Evolutionary conservation across 2,329 filamentous ascomycete species (phyloP), one percentile per base, ranked within the genome.

Genomic region (Plenodomus biglobosus): DNA sequence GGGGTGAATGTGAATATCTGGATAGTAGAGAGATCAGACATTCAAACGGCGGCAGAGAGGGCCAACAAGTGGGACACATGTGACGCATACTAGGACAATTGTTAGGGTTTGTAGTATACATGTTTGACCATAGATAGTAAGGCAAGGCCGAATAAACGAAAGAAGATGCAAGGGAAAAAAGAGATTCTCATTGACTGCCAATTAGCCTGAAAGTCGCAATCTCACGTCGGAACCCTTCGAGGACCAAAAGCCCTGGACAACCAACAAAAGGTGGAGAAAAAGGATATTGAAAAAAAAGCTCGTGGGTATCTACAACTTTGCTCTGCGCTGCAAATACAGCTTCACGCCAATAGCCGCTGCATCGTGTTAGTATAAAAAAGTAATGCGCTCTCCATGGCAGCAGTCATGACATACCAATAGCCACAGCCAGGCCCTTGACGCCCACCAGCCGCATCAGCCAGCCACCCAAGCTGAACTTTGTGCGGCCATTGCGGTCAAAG

Each of bases 401-500:
- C n/a, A 36, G 20, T 21, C 2, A 32, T 38, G 19, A 72, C 68
- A 69, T 61, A 71, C 69, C 56, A 49, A 69, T 45, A 24, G 66
- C 50, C 42, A 59, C 65, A 20, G 59, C 62, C 38, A 70, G 34
- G 22, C 63, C 57, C 53, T 69, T 71, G 19, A 69, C 19, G 13
- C 66, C 66, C 5, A 70, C 5, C 7, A 67, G 19, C 0, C 67
- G 61, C 41, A 65, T 30, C 4, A 71, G 51, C 70, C 69, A 75
- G 0, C 58, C 56, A 34, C 55, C 55, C 66, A 65, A 73, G 7
- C 63, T 69, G 16, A 67, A 48, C 17, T 37, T 37, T 37, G 55
- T 52, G 19, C 50, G 71, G 8, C 83, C 83, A 36, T 80, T 69
- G 20, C 83, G 78, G 66, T 85, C 82, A 62, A 86, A 86, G 61